Conservation (phyloP, 2,329 filamentous ascomycete genomes). For the Xylariales sp. region DNA sequence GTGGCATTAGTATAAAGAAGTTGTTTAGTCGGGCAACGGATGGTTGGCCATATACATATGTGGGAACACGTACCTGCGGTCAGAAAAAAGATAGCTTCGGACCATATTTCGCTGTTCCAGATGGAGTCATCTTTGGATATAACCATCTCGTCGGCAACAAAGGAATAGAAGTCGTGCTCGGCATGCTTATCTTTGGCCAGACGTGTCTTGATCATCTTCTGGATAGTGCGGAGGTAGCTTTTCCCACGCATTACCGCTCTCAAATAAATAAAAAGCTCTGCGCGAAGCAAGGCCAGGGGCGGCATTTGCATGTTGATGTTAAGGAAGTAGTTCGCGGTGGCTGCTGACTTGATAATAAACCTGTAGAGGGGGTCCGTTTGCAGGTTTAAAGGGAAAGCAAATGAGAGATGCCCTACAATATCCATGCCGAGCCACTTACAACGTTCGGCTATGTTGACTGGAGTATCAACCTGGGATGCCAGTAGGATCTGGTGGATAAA, state of each 20-base stretch:
- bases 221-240: constrained; percentile 4
- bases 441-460: constrained; percentile 30
- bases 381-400: constrained; percentile 30
- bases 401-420: constrained; percentile 34
- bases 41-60: not conserved
- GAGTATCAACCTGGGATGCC: not conserved
- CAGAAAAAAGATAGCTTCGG: constrained; percentile 21
- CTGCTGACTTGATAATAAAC: constrained; percentile 6
- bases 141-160: not conserved
- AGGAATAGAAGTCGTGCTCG: constrained; percentile 11
- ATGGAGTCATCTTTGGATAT: not conserved
- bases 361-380: constrained; percentile 25
- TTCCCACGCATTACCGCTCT: constrained; percentile 10
- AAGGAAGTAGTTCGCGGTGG: constrained; percentile 1
- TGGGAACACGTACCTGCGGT: constrained; percentile 1
- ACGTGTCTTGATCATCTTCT: constrained; percentile 19
- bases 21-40: no score
- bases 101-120: constrained; percentile 14
- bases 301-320: constrained; percentile 13
- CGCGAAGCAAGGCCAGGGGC: constrained; percentile 1
- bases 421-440: constrained; percentile 30
- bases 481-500: constrained; percentile 27
- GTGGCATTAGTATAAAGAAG: not conserved
- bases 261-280: not conserved
- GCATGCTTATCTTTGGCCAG: constrained; percentile 8